Percentiles rank a stretch among this genome's conserved stretches.
Evolutionary conservation across 805 yeast species (phyloP).

Genomic region (Diddensiella santjacobensis): DNA sequence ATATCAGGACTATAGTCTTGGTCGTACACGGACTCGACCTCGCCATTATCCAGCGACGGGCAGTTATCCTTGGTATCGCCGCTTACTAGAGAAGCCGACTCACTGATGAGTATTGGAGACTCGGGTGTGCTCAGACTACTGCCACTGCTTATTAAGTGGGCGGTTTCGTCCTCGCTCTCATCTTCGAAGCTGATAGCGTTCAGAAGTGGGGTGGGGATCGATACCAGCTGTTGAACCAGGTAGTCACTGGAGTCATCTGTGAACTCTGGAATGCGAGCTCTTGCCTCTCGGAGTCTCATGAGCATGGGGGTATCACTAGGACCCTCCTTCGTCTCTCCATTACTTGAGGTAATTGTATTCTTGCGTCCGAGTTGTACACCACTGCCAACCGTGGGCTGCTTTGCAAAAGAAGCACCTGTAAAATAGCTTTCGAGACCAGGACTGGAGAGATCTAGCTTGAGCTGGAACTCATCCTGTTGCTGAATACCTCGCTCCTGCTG

Average conservation of each 20-base stretch:
- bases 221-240: slow-evolving; percentile 7
- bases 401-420: background rate
- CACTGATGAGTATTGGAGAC: background rate
- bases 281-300: slow-evolving; percentile 8
- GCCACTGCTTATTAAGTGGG: background rate
- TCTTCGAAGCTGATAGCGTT: slow-evolving; percentile 10
- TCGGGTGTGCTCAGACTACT: background rate
- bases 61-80: slow-evolving; percentile 4
- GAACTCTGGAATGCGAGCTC: background rate
- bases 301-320: slow-evolving; percentile 14
- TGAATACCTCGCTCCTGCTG: background rate
- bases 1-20: slow-evolving; percentile 5
- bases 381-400: background rate
- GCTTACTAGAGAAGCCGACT: background rate
- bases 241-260: slow-evolving; percentile 2
- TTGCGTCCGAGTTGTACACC: slow-evolving; percentile 14
- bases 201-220: slow-evolving; percentile 10
- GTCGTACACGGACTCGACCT: slow-evolving; percentile 18
- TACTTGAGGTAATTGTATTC: slow-evolving; percentile 21
- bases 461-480: background rate
- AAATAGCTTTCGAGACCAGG: background rate
- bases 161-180: background rate
- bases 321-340: slow-evolving; percentile 11
- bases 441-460: background rate
- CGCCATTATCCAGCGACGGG: slow-evolving; percentile 10